Evolutionary conservation across 495 filamentous ascomycete species (phyloP).

Genomic region (Xanthoparmelia taractica): DNA sequence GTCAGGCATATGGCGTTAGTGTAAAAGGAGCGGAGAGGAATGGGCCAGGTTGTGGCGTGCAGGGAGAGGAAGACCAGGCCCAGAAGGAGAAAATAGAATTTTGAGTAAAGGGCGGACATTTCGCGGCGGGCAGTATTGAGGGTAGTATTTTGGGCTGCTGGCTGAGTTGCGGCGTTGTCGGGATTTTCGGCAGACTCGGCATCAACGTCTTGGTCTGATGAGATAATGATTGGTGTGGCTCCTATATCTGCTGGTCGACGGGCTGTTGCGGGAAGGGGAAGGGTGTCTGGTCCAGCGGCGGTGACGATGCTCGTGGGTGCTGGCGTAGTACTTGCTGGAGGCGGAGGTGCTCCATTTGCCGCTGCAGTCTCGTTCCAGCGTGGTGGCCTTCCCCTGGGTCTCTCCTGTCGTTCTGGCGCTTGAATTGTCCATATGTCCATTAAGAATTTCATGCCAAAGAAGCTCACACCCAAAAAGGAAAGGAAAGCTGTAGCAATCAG

Average conservation of each 20-base stretch:
- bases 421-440: constrained; percentile 84
- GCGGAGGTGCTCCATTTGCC: constrained; percentile 11
- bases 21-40: constrained; percentile 59
- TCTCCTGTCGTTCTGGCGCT: constrained; percentile 66
- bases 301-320: constrained; percentile 27
- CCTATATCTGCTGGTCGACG: constrained; percentile 38
- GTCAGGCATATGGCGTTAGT: constrained; percentile 56
- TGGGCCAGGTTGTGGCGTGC: constrained; percentile 68
- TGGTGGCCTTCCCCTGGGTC: constrained; percentile 43
- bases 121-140: constrained; percentile 42
- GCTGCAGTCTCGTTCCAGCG: constrained; percentile 19
- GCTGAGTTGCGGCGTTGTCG: constrained; percentile 30
- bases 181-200: constrained; percentile 42
- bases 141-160: constrained; percentile 30
- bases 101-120: constrained; percentile 68
- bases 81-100: constrained; percentile 67
- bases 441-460: constrained; percentile 75
- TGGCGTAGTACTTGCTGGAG: constrained; percentile 24
- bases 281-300: constrained; percentile 34
- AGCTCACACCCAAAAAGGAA: constrained; percentile 62
- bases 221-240: constrained; percentile 64
- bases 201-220: constrained; percentile 72
- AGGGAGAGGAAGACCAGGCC: constrained; percentile 65
- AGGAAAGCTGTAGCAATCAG: constrained; percentile 63
- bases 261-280: constrained; percentile 60